Evolutionary conservation across 2,329 filamentous ascomycete genomes (phyloP), one percentile per base, ranked within the genome.

Genomic region (Tothia fuscella): DNA sequence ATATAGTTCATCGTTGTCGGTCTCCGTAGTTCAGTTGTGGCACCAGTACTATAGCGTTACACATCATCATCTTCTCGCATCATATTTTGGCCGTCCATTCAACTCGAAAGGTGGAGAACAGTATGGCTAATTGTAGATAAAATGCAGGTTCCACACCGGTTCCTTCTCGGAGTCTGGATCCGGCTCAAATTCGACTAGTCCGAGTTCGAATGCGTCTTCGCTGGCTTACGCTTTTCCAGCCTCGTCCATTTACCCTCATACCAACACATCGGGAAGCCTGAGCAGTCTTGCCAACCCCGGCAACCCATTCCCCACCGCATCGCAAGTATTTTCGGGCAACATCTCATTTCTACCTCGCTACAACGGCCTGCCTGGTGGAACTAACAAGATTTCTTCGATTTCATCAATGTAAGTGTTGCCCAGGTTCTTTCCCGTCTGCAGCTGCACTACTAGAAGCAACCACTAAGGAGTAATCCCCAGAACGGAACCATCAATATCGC

Each of bases 181-280:
- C 43, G 71, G 70, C 53, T 73, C 67, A 49, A 66, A 65, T 51
- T 69, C 67, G 48, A 65, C 66, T 50, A 70, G 65, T 51, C 66
- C 67, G 45, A 66, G 65, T 50, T 71, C 70, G 48, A 66, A 64
- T 52, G 60, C 64, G 45, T 70, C 68, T 22, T 66, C 66, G 36
- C 60, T 66, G 49, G 58, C 63, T 48, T 70, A 60, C 51, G 53
- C 63, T 30, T 65, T 56, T 44, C 46, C 52, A 42, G 49, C n/a
- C 38, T 53, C 56, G 31, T 60, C 56, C 48, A 46, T 55, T 39
- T 64, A 60, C 49, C 46, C 56, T 38, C 59, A 51, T 35, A 52
- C 56, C 14, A 52, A 42, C 34, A 32, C 46, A 34, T 32, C 53
- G 20, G 43, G 30, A 37, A 31, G 51, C 32, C 45, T 56, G n/a